Evolutionary conservation across 345 rosid genomes (phyloP), one percentile per base, ranked within the genome.

Genomic region (Melaleuca alternifolia): DNA sequence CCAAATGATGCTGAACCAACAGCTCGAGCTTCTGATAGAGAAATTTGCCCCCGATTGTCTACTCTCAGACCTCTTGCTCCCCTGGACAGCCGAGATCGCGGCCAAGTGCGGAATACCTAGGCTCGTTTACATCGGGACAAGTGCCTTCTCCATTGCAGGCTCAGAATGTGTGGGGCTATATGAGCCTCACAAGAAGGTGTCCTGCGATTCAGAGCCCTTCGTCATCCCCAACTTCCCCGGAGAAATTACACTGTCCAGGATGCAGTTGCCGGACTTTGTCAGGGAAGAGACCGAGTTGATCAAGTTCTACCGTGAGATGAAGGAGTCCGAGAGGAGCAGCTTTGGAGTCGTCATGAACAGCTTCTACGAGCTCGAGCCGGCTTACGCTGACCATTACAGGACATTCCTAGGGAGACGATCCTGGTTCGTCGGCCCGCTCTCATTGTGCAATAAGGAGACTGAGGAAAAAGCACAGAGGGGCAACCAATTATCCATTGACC

Each of bases 291-390:
- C 52, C 9, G 54, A 65, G 14, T 59, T 88, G 16, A 83, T 82
- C 52, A 86, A 83, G 87, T 37, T 91, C 7, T 3, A 84, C 28
- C 86, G 71, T 28, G 89, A 54, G 5, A 2, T 53, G 0, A 87
- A 53, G 84, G 96, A 91, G 11, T 87, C 96, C 4, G 96, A 94
- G 84, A 3, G 62, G 11, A 85, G 41, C 52, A 92, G 97, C 91
- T 94, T 82, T 44, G 98, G 97, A 26, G 93, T 93, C 21, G 33
- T 95, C 85, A 86, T 94, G 84, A 96, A 95, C 88, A 95, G 95
- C 86, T 94, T 95, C 90, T 91, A 93, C 6, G 96, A 96, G 92
- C 96, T 96, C 5, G 97, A 96, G 82, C 92, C 93, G 0, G 89
- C 54, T 59, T 94, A 93, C 20, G 91, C 91, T 0, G 94, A 94